Conservation (phyloP, 352 stramenopile species). For the Plasmopara muralis region DNA sequence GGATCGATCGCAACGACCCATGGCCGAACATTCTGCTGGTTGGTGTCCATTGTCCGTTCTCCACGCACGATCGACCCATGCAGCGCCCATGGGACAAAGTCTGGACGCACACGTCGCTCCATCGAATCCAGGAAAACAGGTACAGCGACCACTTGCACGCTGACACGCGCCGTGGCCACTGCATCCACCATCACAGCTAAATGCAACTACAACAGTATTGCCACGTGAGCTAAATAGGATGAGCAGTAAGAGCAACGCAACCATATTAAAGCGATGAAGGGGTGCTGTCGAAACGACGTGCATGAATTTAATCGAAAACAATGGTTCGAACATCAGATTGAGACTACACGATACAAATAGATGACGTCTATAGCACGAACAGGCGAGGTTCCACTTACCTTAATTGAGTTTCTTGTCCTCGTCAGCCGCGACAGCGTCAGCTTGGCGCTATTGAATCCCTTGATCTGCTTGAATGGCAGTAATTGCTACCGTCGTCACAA, state of each 20-base stretch:
- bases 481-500: slow-evolving; percentile 86
- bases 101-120: slow-evolving; percentile 53
- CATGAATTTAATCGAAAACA: neutral
- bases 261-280: neutral
- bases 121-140: slow-evolving; percentile 73
- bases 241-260: slow-evolving; percentile 3
- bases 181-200: slow-evolving; percentile 79
- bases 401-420: slow-evolving; percentile 15
- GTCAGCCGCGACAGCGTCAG: slow-evolving; percentile 8
- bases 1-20: slow-evolving; percentile 5
- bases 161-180: slow-evolving; percentile 67
- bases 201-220: slow-evolving; percentile 5
- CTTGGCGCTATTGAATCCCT: slow-evolving; percentile 32
- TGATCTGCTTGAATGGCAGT: slow-evolving; percentile 83
- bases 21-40: slow-evolving; percentile 49
- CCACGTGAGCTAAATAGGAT: slow-evolving; percentile 2
- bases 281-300: neutral
- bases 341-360: too few relatives aligned
- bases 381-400: neutral
- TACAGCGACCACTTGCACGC: slow-evolving; percentile 51
- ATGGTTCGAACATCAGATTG: too few relatives aligned
- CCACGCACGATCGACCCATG: slow-evolving; percentile 65
- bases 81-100: slow-evolving; percentile 40
- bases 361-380: too few relatives aligned
- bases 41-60: slow-evolving; percentile 60